These are phyloP conservation scores for Pseudogymnoascus sp. DNA, from an alignment of 2,329 filamentous ascomycete genomes.

Conservation along the genomic window DNA sequence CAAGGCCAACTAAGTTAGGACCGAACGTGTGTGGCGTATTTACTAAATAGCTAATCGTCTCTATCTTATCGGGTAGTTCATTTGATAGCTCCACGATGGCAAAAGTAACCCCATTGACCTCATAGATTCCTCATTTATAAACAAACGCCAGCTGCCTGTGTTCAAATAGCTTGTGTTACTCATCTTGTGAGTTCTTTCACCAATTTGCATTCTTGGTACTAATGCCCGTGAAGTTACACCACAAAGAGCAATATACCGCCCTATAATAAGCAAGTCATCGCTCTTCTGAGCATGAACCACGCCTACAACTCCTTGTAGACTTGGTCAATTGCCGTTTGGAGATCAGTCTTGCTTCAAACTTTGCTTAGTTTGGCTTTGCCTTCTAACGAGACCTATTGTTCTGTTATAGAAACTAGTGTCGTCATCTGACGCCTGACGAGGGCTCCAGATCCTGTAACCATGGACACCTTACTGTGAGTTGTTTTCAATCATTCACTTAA, in stretches of 20 bases:
- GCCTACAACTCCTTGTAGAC: not conserved
- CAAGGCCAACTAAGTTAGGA: not conserved
- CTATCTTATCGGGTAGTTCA: slow-evolving; percentile 8
- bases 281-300: not conserved
- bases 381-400: not conserved
- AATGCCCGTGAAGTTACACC: not conserved
- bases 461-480: slow-evolving; percentile 45
- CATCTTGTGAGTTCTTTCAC: not conserved
- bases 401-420: slow-evolving; percentile 5
- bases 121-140: slow-evolving; percentile 8
- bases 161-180: not conserved
- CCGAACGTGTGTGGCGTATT: not conserved
- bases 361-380: not conserved
- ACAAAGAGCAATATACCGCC: not conserved
- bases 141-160: not conserved
- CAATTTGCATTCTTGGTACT: not conserved
- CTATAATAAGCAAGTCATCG: not conserved
- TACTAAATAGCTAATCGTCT: not conserved
- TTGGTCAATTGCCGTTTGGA: not conserved
- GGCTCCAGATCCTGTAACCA: slow-evolving; percentile 21
- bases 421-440: not conserved
- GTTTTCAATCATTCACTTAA: not conserved
- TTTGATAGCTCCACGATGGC: slow-evolving; percentile 7
- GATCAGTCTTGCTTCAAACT: not conserved
- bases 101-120: slow-evolving; percentile 5